These are phyloP conservation scores for Microcos paniculata DNA, from an alignment of 345 rosid species.

Conservation along the genomic window DNA sequence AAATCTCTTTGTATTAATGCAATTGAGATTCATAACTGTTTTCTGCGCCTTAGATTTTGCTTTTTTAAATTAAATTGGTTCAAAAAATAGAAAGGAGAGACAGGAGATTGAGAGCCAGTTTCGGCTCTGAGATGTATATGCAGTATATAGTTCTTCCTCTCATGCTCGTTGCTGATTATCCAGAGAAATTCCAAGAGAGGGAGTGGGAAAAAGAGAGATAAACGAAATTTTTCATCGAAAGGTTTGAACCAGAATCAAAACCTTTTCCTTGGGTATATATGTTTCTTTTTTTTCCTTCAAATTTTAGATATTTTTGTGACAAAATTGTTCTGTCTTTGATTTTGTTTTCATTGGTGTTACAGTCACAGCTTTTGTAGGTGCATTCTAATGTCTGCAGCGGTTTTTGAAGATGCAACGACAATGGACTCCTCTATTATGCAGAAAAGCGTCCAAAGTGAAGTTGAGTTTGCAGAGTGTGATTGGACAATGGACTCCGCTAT, in stretches of 20 bases:
- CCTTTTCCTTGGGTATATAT: background rate
- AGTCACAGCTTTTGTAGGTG: background rate
- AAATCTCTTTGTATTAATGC: background rate
- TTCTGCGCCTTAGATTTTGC: background rate
- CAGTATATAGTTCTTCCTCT: background rate
- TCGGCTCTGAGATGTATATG: conserved; percentile 26
- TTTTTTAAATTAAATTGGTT: background rate
- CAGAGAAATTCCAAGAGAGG: conserved; percentile 22
- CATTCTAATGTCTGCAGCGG: background rate
- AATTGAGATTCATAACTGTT: background rate
- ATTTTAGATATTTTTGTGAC: background rate
- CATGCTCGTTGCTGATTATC: background rate
- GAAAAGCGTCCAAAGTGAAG: conserved; percentile 12
- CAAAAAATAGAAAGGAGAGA: background rate
- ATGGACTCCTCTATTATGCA: background rate
- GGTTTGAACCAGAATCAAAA: background rate
- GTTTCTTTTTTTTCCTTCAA: background rate
- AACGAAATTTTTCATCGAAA: background rate
- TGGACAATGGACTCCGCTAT: too few relatives aligned
- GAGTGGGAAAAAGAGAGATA: conserved; percentile 37
- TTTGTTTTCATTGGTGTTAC: too few relatives aligned
- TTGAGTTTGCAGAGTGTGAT: conserved; percentile 55
- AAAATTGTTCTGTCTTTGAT: background rate
- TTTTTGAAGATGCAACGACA: background rate
- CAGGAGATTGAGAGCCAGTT: conserved; percentile 6